Evolutionary conservation across 805 yeast species (phyloP), one percentile per base, ranked within the genome.

Genomic region (Kazachstania kunashirensis): DNA sequence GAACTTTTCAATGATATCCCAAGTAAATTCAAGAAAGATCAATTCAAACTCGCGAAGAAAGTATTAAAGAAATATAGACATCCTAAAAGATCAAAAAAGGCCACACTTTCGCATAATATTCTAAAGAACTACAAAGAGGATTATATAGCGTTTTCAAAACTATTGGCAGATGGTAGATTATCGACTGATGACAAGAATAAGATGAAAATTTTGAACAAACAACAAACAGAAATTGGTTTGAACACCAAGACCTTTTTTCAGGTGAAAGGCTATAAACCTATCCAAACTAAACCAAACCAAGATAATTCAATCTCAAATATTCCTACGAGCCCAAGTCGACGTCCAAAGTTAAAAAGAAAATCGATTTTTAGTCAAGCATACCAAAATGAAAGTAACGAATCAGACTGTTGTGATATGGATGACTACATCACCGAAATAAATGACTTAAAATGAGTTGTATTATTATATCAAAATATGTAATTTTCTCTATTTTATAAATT

Each of bases 1-100:
- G 54, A 53, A 34, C 40, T 57, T 14, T 57, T 32, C 33, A 45
- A 54, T 31, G 61, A 55, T 37, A 47, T 57, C 5, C 62, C 62
- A 2, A 39, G 41, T 9, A 43, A 38, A 7, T 46, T 48, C 29
- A 39, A 48, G 6, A 49, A 45, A 29, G 24, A 34, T 5, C 45
- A 40, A 8, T 57, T 53, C 28, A 56, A 48, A 31, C 21, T 57
- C 17, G 49, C 58, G 2, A 49, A 49, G 31, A 30, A 44, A 9
- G 38, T 41, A n/a, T 28, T 57, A 31, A 49, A 46, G 21, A 46
- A 47, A 24, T 55, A 49, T 28, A 36, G 35, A 21, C 37, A 42
- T 21, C 33, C 33, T 10, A 36, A 33, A 20, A 30, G 37, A 16
- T 31, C 42, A 9, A 25, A 16, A 4, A 26, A 40, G 15, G 15